Evolutionary conservation across 129 eudicot genomes (phyloP), one percentile per base, ranked within the genome.

Genomic region (Flaveria ramosissima): DNA sequence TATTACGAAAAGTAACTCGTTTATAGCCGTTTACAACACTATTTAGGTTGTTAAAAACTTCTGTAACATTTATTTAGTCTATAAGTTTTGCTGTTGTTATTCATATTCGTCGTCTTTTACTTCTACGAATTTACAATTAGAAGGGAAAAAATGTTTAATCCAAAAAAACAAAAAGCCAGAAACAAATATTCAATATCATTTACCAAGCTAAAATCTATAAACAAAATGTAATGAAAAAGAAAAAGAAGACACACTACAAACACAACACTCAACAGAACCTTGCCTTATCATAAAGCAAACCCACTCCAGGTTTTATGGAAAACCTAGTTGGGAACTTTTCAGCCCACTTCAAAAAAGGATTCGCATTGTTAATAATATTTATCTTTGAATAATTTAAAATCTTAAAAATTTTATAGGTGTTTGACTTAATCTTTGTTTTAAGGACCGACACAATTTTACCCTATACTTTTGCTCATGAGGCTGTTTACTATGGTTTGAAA

Each of bases 271-370:
- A 16, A 26, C 30, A 62, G 43, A 62, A 14, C 14, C 8, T 16
- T 15, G 12, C 47, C 36, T 36, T 0, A 7, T 8, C 17, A 66
- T n/a, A 66, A 39, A 36, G 15, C 10, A 66, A 66, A 39, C 71
- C 71, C 71, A 39, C 48, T 39, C 71, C 69, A 63, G 2, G 51
- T 36, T 66, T 66, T 39, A 19, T 66, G 71, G 71, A 41, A 65
- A 36, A 66, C 71, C 71, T 36, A 66, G 8, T 41, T 66, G 71
- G 71, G 50, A 66, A 39, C 71, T 39, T 16, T 50, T 66, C 50
- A 66, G 2, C 69, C 50, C 71, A 66, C 71, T 66, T 66, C 15
- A 3, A 39, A 36, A n/a, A 66, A n/a, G 26, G 26, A 36, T 66
- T 66, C 71, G 26, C 15, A 66, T 36, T 66, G 16, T 39, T 60